phyloP scores from a whole-genome alignment of 768 basidiomycete species.

The Neoboletus subvelutipes region DNA sequence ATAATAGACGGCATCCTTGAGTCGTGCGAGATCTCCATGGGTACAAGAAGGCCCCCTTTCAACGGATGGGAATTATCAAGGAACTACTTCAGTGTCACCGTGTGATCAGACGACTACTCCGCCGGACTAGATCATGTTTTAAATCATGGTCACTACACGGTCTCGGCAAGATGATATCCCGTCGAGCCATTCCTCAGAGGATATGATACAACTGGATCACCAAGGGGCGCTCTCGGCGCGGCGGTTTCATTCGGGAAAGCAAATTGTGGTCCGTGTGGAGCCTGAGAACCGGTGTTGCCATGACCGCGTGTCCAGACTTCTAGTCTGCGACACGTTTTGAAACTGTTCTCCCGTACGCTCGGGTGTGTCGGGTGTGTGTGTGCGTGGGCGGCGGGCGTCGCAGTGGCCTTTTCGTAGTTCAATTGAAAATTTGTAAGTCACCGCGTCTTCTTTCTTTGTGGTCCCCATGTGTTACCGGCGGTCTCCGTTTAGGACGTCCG shows the following conservation, averaged over 20 bases:
- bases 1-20: neutral
- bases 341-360: constrained; percentile 4
- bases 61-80: constrained; percentile 1
- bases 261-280: neutral
- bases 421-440: neutral
- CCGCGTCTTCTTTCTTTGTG: constrained; percentile 12
- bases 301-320: constrained; percentile 3
- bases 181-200: neutral
- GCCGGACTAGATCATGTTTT: neutral
- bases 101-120: neutral
- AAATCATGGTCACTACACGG: neutral
- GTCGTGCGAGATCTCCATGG: constrained; percentile 4
- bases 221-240: neutral
- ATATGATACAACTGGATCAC: neutral
- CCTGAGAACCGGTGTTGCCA: constrained; percentile 1
- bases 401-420: constrained; percentile 4
- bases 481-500: neutral
- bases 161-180: neutral
- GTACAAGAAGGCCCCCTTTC: neutral
- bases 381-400: neutral
- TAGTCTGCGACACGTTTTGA: constrained; percentile 12
- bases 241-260: neutral
- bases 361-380: neutral
- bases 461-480: neutral
- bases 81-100: neutral